These are phyloP conservation scores for Rhodosorus marinus DNA, from an alignment of 23 red algal genomes.

Conservation along the genomic window DNA sequence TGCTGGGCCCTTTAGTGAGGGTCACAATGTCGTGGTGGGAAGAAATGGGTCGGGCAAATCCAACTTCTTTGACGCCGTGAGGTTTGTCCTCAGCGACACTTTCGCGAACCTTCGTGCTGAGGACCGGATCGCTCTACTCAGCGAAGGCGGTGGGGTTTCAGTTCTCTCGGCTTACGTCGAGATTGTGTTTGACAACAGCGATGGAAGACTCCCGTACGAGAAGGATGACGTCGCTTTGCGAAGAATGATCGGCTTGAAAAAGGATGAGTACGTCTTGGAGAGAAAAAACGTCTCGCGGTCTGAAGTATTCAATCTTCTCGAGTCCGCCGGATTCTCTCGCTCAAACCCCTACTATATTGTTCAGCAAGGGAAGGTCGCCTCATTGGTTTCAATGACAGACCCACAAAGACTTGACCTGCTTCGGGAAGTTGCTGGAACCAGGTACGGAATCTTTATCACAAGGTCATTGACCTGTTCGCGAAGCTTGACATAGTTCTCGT, in stretches of 20 bases:
- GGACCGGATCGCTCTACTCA: conserved; percentile 75
- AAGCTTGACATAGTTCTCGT: too few species aligned
- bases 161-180: conserved; percentile 94
- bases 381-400: conserved; percentile 77
- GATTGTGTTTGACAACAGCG: conserved; percentile 82
- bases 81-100: conserved; percentile 73
- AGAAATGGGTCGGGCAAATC: conserved; percentile 88
- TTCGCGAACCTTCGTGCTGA: conserved; percentile 60
- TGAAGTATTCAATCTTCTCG: conserved; percentile 79
- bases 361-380: conserved; percentile 91
- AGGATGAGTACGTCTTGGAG: conserved; percentile 95
- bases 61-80: conserved; percentile 92
- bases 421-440: conserved; percentile 83
- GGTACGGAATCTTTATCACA: too few species aligned
- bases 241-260: conserved; percentile 80
- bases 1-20: conserved; percentile 38
- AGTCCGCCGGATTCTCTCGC: conserved; percentile 79
- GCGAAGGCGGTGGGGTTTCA: conserved; percentile 64
- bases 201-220: conserved; percentile 74
- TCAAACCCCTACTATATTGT: conserved; percentile 99
- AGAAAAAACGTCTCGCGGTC: conserved; percentile 64
- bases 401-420: conserved; percentile 53
- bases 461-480: too few species aligned
- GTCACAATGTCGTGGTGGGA: conserved; percentile 84
- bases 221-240: conserved; percentile 45